Evolutionary conservation across 345 rosid genomes (phyloP).

Genomic region (Eucalyptus decipiens): DNA sequence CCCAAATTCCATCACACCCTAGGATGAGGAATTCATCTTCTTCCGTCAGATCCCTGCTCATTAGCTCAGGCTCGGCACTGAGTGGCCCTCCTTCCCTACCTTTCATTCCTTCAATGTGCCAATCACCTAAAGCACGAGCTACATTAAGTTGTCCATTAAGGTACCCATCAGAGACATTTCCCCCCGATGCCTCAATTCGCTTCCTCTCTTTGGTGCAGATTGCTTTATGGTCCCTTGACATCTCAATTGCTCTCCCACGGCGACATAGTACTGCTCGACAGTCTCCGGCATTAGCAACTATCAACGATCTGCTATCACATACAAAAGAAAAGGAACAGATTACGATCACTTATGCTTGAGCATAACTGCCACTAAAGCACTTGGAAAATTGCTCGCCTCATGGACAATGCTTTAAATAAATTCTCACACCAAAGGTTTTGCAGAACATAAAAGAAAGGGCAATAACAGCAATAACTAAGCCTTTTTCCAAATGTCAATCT

Average conservation of each 20-base stretch:
- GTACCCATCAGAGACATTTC: constrained; percentile 52
- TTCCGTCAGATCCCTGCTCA: constrained; percentile 31
- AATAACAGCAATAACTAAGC: neutral
- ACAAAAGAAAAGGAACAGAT: neutral
- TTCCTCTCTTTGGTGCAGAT: constrained; percentile 37
- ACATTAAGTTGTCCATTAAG: constrained; percentile 76
- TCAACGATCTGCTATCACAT: constrained; percentile 31
- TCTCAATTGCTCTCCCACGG: constrained; percentile 68
- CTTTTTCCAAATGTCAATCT: neutral
- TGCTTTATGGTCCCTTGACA: constrained; percentile 95
- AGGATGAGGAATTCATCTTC: constrained; percentile 85
- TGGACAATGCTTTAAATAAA: neutral
- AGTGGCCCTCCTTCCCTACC: constrained; percentile 56
- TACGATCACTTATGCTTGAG: neutral
- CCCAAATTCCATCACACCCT: constrained; percentile 93
- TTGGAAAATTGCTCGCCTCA: neutral
- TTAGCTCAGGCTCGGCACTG: constrained; percentile 79
- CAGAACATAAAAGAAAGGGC: neutral
- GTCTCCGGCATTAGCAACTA: constrained; percentile 93
- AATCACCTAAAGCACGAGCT: constrained; percentile 89
- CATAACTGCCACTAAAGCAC: neutral
- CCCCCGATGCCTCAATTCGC: constrained; percentile 78
- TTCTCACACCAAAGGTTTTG: neutral
- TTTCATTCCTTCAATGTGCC: constrained; percentile 91
- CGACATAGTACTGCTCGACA: constrained; percentile 80